Conservation (phyloP, 768 basidiomycete genomes). For the Gymnopilus junonius region DNA sequence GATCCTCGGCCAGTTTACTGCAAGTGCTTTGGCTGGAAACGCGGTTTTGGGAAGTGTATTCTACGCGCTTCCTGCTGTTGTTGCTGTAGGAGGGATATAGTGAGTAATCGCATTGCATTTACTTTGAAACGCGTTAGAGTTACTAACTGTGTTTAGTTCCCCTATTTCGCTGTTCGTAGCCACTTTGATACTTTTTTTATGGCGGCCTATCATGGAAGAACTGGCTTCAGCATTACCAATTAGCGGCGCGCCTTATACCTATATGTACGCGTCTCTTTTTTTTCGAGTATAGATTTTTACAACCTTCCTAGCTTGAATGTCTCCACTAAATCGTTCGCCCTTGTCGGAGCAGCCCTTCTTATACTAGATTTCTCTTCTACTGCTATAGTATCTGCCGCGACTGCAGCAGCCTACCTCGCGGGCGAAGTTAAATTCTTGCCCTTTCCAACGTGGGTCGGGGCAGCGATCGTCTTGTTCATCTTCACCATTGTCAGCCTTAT, state of each 20-base stretch:
- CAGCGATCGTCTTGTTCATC: conserved; percentile 55
- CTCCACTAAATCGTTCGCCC: conserved; percentile 63
- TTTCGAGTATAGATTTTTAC: background rate
- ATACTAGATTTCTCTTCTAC: conserved; percentile 77
- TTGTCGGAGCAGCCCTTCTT: conserved; percentile 67
- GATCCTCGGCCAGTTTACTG: conserved; percentile 65
- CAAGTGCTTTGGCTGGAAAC: conserved; percentile 69
- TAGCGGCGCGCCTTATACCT: conserved; percentile 73
- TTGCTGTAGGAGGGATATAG: conserved; percentile 66
- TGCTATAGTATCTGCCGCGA: conserved; percentile 73
- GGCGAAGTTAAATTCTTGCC: conserved; percentile 61
- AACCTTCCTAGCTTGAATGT: conserved; percentile 54
- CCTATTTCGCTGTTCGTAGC: conserved; percentile 72
- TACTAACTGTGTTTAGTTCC: conserved; percentile 46
- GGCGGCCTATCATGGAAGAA: conserved; percentile 79
- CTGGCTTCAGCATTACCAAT: conserved; percentile 71
- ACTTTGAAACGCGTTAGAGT: background rate
- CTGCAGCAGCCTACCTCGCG: conserved; percentile 67
- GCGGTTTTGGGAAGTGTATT: conserved; percentile 71
- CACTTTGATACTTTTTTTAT: conserved; percentile 64
- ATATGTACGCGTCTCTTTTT: conserved; percentile 48
- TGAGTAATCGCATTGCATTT: conserved; percentile 34
- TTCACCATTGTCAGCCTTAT: conserved; percentile 60
- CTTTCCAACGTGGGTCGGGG: conserved; percentile 55
- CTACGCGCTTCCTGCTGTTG: conserved; percentile 70